These are phyloP conservation scores for Leccinum disarticulatum DNA, from an alignment of 768 basidiomycete species.

Conservation along the genomic window DNA sequence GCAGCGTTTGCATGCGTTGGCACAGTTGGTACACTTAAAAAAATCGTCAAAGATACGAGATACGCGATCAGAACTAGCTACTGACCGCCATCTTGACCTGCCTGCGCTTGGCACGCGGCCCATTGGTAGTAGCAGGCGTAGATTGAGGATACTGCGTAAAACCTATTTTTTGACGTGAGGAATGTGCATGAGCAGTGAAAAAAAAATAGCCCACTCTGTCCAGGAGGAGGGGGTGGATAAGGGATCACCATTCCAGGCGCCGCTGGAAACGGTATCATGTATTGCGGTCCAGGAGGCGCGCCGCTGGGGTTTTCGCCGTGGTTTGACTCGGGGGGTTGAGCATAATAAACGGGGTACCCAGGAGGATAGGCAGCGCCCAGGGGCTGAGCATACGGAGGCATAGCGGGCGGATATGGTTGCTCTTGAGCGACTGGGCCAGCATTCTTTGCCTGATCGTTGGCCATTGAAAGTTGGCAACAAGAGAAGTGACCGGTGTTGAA, in stretches of 20 bases:
- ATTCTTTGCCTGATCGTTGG: constrained; percentile 35
- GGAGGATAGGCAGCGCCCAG: constrained; percentile 32
- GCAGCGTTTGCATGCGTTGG: constrained; percentile 56
- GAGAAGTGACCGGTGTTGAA: constrained; percentile 25
- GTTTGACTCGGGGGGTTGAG: constrained; percentile 27
- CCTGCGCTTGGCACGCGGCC: constrained; percentile 44
- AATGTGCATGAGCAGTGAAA: neutral
- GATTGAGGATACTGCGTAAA: constrained; percentile 33
- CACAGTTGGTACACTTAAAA: constrained; percentile 54
- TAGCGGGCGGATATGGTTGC: constrained; percentile 26
- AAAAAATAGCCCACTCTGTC: constrained; percentile 33
- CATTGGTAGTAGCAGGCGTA: constrained; percentile 22
- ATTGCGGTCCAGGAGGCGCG: constrained; percentile 30
- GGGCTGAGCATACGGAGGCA: constrained; percentile 29
- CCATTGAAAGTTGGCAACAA: constrained; percentile 28
- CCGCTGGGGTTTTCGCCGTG: constrained; percentile 36
- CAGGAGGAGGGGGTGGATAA: constrained; percentile 40
- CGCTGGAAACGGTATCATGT: constrained; percentile 39
- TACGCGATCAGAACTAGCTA: constrained; percentile 8
- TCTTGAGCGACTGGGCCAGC: constrained; percentile 38
- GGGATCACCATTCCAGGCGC: constrained; percentile 45
- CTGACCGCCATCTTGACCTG: constrained; percentile 62
- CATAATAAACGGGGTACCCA: constrained; percentile 35
- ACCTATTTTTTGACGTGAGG: constrained; percentile 25
- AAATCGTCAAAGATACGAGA: constrained; percentile 3